These are phyloP conservation scores for Raphanus sativus DNA, from an alignment of 345 rosid genomes.

Conservation along the genomic window DNA sequence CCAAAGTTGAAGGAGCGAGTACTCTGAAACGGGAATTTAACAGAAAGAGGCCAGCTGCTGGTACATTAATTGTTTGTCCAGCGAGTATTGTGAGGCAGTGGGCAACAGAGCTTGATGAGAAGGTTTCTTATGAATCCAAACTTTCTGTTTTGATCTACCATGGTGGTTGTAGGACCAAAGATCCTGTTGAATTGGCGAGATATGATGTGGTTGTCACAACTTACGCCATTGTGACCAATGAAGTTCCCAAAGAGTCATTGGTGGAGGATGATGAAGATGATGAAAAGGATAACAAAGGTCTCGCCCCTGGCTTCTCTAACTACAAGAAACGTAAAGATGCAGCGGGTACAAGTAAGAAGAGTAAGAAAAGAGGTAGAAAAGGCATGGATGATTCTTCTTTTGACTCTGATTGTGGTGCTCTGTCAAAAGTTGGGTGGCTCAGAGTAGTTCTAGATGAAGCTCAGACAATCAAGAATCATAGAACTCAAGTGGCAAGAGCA, in stretches of 20 bases:
- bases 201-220: constrained; percentile 87
- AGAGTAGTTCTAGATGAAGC: constrained; percentile 91
- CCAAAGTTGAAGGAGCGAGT: not conserved
- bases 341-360: constrained; percentile 48
- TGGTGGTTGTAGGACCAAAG: constrained; percentile 68
- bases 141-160: constrained; percentile 72
- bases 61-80: constrained; percentile 90
- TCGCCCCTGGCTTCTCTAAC: not conserved
- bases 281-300: constrained; percentile 26
- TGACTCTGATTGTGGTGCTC: constrained; percentile 47
- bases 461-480: constrained; percentile 82
- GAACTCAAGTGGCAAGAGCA: constrained; percentile 83
- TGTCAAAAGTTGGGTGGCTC: constrained; percentile 72
- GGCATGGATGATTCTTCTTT: constrained; percentile 4
- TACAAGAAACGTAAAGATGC: not conserved
- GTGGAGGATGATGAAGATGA: constrained; percentile 41
- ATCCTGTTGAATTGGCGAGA: constrained; percentile 66
- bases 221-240: constrained; percentile 74
- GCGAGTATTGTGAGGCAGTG: constrained; percentile 90
- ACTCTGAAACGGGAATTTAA: not conserved
- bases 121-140: constrained; percentile 66
- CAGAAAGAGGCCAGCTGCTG: constrained; percentile 50
- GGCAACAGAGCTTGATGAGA: constrained; percentile 77
- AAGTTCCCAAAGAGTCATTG: constrained; percentile 72
- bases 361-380: constrained; percentile 25